phyloP scores from a whole-genome alignment of 345 rosid genomes.

The Arabidopsis suecica region DNA sequence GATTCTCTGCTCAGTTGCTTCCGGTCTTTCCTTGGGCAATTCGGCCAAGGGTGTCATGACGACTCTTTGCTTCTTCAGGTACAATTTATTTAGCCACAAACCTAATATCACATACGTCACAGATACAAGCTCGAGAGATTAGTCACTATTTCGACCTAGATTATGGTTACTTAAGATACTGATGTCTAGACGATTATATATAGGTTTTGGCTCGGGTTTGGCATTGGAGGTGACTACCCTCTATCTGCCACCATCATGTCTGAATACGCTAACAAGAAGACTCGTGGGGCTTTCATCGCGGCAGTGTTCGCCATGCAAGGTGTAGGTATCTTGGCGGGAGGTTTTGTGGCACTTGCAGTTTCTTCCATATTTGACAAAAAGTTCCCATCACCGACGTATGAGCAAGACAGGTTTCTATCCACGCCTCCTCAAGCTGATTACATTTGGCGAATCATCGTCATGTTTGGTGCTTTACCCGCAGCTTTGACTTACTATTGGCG shows the following conservation, averaged over 20 bases:
- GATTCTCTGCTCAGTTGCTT: constrained; percentile 44
- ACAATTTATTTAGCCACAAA: background rate
- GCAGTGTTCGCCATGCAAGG: constrained; percentile 91
- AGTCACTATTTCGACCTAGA: background rate
- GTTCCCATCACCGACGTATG: too few species aligned
- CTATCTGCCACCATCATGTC: constrained; percentile 83
- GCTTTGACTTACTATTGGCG: constrained; percentile 68
- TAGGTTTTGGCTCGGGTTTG: constrained; percentile 33
- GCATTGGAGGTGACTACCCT: constrained; percentile 87
- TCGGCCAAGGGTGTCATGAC: constrained; percentile 42
- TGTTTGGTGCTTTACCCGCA: constrained; percentile 79
- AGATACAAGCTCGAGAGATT: too few species aligned
- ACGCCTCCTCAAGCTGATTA: constrained; percentile 65
- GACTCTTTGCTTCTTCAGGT: constrained; percentile 50
- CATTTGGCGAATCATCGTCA: constrained; percentile 65
- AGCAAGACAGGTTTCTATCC: too few species aligned
- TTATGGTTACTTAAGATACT: too few species aligned
- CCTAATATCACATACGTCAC: too few species aligned
- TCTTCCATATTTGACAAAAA: constrained; percentile 46
- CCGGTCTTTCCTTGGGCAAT: constrained; percentile 45
- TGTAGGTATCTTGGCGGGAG: constrained; percentile 72
- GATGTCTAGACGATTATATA: too few species aligned
- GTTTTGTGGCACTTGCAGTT: constrained; percentile 54
- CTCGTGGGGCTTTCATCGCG: constrained; percentile 79
- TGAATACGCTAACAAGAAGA: constrained; percentile 77